Conservation (phyloP, 805 yeast species). For the Saturnispora sanitii region DNA sequence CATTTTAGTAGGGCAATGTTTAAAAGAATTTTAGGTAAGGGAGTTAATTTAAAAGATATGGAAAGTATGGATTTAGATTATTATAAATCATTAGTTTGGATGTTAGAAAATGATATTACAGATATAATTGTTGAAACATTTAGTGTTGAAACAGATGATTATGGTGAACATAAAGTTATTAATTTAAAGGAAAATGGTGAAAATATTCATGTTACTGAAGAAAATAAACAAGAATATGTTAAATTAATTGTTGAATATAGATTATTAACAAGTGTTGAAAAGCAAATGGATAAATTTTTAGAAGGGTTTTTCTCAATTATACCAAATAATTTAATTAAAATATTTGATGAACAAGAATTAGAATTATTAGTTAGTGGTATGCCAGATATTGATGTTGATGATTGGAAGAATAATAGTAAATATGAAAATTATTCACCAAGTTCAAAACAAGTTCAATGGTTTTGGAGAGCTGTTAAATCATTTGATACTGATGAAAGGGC, state of each 20-base stretch:
- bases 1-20: constrained; percentile 94
- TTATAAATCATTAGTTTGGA: constrained; percentile 88
- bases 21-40: constrained; percentile 69
- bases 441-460: constrained; percentile 87
- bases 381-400: constrained; percentile 93
- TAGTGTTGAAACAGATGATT: constrained; percentile 86
- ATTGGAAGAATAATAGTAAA: constrained; percentile 82
- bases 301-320: constrained; percentile 86
- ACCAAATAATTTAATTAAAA: constrained; percentile 69
- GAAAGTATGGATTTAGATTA: constrained; percentile 89
- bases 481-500: constrained; percentile 93
- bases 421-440: constrained; percentile 76
- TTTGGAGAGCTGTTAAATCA: constrained; percentile 95
- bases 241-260: constrained; percentile 78
- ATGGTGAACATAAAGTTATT: constrained; percentile 76
- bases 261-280: constrained; percentile 70
- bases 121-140: constrained; percentile 92
- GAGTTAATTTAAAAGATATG: constrained; percentile 85
- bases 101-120: constrained; percentile 92
- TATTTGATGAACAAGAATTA: constrained; percentile 91
- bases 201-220: constrained; percentile 78
- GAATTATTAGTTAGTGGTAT: constrained; percentile 88
- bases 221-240: constrained; percentile 85
- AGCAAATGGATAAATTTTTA: constrained; percentile 78
- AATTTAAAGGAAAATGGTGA: constrained; percentile 80